Evolutionary conservation across 78 protist genomes (phyloP), one percentile per base, ranked within the genome.

Genomic region (Mastigamoeba balamuthi): DNA sequence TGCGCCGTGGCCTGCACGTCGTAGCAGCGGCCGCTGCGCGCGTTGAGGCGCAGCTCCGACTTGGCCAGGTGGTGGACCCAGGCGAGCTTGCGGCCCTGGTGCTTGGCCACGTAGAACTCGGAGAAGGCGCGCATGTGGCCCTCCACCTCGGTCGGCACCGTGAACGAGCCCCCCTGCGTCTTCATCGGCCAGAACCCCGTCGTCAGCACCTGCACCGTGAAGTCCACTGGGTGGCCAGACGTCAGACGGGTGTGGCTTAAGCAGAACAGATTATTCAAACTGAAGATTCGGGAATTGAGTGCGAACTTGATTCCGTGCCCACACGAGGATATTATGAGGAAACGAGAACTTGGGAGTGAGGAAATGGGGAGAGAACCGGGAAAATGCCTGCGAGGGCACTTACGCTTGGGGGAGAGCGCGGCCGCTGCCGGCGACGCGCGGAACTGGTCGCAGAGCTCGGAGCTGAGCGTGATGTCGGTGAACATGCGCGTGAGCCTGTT

Each of bases 131-230:
- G 23, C 27, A 88, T 76, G 69, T 82, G 74, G 6, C 35, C 6
- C 27, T 82, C 87, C 9, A 88, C 68, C 53, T 85, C 89, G 43
- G 64, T 73, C 65, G 89, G 89, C 10, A 85, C 89, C 37, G 53
- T 85, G 40, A 85, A 85, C 44, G 72, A 69, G 28, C 78, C 41
- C 10, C 80, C 37, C 43, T 85, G 86, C 58, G 82, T 42, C 68
- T 85, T 80, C 40, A 92, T 40, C 17, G 95, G 92, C 95, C 95
- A 92, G 71, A 90, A 64, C 35, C 88, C 90, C 42, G 89, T 72
- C 37, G 87, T 53, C 42, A 92, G 77, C 38, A 92, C 93, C 25
- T 66, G 42, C 42, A 88, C 71, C 63, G 66, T 64, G 35, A 91
- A 84, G 43, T 91, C 89, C 29, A 88, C 86, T 81, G 36, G 29